phyloP scores from a whole-genome alignment of 2,329 filamentous ascomycete species.

The Rutstroemia sp. region DNA sequence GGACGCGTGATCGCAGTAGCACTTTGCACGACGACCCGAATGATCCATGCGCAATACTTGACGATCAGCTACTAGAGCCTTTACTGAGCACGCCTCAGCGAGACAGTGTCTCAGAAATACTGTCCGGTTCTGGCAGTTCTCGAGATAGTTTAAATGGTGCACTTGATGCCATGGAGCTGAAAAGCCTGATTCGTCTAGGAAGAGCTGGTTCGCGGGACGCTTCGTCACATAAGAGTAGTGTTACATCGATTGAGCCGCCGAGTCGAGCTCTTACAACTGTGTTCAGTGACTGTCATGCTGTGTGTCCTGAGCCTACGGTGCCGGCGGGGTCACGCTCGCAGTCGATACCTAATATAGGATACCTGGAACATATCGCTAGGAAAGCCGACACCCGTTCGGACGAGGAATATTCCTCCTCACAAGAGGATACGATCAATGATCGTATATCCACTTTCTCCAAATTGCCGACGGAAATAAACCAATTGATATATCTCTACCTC shows the following conservation, averaged over 20 bases:
- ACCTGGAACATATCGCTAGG: constrained; percentile 12
- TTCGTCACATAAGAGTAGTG: not conserved
- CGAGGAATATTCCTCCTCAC: no score
- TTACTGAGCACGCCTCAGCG: constrained; percentile 19
- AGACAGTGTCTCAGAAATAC: constrained; percentile 22
- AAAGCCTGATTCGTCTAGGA: not conserved
- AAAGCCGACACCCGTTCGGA: constrained; percentile 6
- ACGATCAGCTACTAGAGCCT: constrained; percentile 27
- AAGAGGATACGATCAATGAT: not conserved
- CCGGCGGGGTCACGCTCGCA: not conserved
- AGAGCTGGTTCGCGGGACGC: not conserved
- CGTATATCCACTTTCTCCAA: not conserved
- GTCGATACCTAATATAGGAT: constrained; percentile 6
- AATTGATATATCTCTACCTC: constrained; percentile 31
- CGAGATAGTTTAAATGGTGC: not conserved
- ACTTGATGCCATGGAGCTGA: not conserved
- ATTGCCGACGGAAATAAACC: constrained; percentile 33
- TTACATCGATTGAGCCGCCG: constrained; percentile 1
- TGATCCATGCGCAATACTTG: constrained; percentile 23
- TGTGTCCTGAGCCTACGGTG: constrained; percentile 12
- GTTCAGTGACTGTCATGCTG: constrained; percentile 12
- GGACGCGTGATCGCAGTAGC: constrained; percentile 23
- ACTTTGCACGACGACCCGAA: constrained; percentile 25
- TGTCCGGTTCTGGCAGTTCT: constrained; percentile 8
- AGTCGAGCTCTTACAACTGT: constrained; percentile 8